Conservation (phyloP, 2,329 filamentous ascomycete species). For the Calonectria crousiana region DNA sequence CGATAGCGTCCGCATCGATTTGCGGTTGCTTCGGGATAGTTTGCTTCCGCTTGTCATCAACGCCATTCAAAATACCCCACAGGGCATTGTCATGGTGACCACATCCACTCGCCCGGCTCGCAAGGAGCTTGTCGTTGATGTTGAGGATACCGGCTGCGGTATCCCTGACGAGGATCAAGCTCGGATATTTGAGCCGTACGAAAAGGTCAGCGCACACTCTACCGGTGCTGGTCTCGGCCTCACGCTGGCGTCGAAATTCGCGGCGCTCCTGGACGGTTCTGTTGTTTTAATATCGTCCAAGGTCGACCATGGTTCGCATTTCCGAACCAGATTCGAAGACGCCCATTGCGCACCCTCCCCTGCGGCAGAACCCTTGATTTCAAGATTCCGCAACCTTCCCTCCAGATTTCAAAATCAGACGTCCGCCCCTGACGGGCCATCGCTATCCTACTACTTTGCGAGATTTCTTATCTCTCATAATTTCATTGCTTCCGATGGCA, state of each 20-base stretch:
- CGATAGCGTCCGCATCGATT: constrained; percentile 50
- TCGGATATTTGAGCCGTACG: constrained; percentile 58
- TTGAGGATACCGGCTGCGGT: constrained; percentile 57
- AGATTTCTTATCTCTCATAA: constrained; percentile 19
- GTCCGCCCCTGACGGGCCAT: background rate
- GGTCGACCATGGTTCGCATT: constrained; percentile 54
- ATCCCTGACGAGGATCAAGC: constrained; percentile 50
- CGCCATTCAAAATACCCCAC: constrained; percentile 54
- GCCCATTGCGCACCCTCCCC: constrained; percentile 8
- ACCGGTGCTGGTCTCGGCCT: constrained; percentile 57
- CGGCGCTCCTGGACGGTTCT: constrained; percentile 53
- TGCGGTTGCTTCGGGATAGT: constrained; percentile 55
- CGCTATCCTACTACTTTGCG: constrained; percentile 15
- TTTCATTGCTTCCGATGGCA: constrained; percentile 12
- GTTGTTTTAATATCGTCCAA: constrained; percentile 53
- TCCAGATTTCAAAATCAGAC: constrained; percentile 14
- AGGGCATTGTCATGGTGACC: constrained; percentile 52
- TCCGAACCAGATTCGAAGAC: constrained; percentile 42
- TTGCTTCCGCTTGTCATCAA: constrained; percentile 56
- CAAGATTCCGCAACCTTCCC: background rate
- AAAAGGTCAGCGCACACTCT: constrained; percentile 53
- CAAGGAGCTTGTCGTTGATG: constrained; percentile 51
- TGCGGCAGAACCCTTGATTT: background rate
- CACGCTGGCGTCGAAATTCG: constrained; percentile 56
- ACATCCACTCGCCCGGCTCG: constrained; percentile 46